Evolutionary conservation across 2,329 filamentous ascomycete species (phyloP).

Genomic region (Monosporascus cannonballus): DNA sequence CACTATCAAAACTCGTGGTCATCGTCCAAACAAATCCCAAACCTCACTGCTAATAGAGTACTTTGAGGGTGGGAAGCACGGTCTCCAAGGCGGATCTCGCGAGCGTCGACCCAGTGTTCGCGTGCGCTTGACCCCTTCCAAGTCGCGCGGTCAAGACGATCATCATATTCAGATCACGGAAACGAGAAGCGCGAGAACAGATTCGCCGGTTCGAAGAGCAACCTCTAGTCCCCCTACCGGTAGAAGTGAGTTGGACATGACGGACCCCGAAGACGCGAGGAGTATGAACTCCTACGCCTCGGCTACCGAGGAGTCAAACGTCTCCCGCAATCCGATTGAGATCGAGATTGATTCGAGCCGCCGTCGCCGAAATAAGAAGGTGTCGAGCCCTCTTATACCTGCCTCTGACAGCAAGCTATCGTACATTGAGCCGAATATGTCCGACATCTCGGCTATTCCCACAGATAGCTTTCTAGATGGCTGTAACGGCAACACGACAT

Average conservation of each 20-base stretch:
- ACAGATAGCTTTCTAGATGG: conserved; percentile 57
- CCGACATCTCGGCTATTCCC: conserved; percentile 77
- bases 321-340: conserved; percentile 73
- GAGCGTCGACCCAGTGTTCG: conserved; percentile 76
- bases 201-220: conserved; percentile 43
- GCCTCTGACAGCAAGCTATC: conserved; percentile 48
- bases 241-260: conserved; percentile 49
- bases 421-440: conserved; percentile 61
- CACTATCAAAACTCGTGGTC: conserved; percentile 75
- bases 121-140: conserved; percentile 73
- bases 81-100: conserved; percentile 40
- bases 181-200: conserved; percentile 65
- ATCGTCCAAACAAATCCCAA: conserved; percentile 61
- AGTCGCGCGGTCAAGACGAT: conserved; percentile 57
- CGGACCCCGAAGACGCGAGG: conserved; percentile 53
- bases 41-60: conserved; percentile 93
- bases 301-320: conserved; percentile 71
- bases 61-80: conserved; percentile 72
- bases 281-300: conserved; percentile 73
- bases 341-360: conserved; percentile 71
- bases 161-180: conserved; percentile 86
- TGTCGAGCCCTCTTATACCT: conserved; percentile 61
- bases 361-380: conserved; percentile 45
- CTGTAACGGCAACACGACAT: conserved; percentile 37
- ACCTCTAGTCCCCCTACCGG: conserved; percentile 44